Evolutionary conservation across 768 basidiomycete species (phyloP).

Genomic region (Psilocybe azurescens): DNA sequence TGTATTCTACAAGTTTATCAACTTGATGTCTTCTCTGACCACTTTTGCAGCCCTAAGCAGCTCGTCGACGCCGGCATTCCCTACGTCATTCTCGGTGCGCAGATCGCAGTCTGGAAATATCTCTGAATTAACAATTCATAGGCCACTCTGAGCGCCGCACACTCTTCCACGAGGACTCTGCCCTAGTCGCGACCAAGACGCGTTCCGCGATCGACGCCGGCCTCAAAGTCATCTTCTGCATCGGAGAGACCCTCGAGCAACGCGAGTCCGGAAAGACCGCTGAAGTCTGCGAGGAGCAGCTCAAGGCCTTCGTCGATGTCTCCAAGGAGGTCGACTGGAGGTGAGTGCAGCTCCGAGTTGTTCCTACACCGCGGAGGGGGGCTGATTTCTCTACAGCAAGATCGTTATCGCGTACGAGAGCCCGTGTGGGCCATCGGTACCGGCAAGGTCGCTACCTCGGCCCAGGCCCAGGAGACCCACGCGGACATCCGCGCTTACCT

Average conservation of each 20-base stretch:
- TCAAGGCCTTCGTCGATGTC: constrained; percentile 72
- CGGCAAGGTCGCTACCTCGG: constrained; percentile 90
- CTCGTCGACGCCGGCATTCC: constrained; percentile 86
- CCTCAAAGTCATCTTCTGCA: constrained; percentile 91
- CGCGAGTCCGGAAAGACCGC: constrained; percentile 82
- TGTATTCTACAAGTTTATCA: not conserved
- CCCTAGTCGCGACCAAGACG: constrained; percentile 85
- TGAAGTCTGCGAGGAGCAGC: constrained; percentile 81
- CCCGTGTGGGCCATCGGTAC: constrained; percentile 99
- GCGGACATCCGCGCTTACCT: constrained; percentile 82
- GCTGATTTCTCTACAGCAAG: constrained; percentile 51
- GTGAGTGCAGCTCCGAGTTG: constrained; percentile 43
- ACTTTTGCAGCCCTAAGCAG: constrained; percentile 70
- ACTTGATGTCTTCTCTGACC: not conserved
- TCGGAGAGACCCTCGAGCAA: constrained; percentile 92
- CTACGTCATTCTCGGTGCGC: constrained; percentile 88
- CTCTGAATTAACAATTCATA: constrained; percentile 29
- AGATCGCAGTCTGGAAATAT: constrained; percentile 1
- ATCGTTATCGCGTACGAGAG: constrained; percentile 96
- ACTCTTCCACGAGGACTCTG: constrained; percentile 88
- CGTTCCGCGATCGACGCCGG: constrained; percentile 77
- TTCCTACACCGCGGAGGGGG: constrained; percentile 1
- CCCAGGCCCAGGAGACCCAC: constrained; percentile 95
- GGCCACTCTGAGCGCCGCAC: constrained; percentile 97
- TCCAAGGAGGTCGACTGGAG: constrained; percentile 78